Percentiles rank a stretch among this genome's conserved stretches.
phyloP scores from a whole-genome alignment of 208 protist genomes.

The Leptomonas seymouri region DNA sequence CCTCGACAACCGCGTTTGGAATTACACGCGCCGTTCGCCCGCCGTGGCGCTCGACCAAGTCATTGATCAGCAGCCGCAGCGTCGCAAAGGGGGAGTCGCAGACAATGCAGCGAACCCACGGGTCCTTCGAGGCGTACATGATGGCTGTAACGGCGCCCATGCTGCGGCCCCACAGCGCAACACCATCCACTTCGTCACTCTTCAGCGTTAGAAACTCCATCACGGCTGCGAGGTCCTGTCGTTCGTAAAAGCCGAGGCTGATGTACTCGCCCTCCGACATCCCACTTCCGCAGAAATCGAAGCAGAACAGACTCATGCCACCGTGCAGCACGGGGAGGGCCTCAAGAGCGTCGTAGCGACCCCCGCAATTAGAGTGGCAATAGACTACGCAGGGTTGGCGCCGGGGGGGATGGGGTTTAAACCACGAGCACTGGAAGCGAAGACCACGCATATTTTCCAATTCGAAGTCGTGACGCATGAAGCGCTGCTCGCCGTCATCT shows the following conservation, averaged over 20 bases:
- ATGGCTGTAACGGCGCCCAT: constrained; percentile 96
- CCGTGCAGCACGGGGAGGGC: constrained; percentile 78
- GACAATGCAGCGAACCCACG: constrained; percentile 89
- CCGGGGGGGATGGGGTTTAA: constrained; percentile 41
- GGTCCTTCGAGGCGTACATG: constrained; percentile 94
- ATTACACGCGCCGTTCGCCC: constrained; percentile 53
- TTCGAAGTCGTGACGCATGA: constrained; percentile 69
- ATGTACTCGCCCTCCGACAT: constrained; percentile 95
- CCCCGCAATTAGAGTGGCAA: constrained; percentile 91
- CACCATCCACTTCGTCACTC: constrained; percentile 63
- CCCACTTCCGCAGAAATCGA: constrained; percentile 95
- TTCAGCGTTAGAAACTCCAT: constrained; percentile 80
- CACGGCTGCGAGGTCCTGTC: constrained; percentile 91
- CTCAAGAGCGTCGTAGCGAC: constrained; percentile 80
- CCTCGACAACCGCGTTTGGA: constrained; percentile 75
- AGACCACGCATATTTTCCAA: constrained; percentile 86
- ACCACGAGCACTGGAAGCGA: constrained; percentile 84
- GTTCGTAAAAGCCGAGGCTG: constrained; percentile 95
- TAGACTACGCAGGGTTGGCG: constrained; percentile 90
- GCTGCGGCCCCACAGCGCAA: constrained; percentile 93
- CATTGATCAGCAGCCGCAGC: constrained; percentile 78
- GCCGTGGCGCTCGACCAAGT: constrained; percentile 73
- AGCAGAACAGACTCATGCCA: constrained; percentile 91
- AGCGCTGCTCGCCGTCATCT: constrained; percentile 40
- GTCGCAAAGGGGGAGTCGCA: constrained; percentile 95